Percentiles rank a stretch among this genome's conserved stretches.
Conservation (phyloP, 306 rosid genomes). For the Corylus americana region DNA sequence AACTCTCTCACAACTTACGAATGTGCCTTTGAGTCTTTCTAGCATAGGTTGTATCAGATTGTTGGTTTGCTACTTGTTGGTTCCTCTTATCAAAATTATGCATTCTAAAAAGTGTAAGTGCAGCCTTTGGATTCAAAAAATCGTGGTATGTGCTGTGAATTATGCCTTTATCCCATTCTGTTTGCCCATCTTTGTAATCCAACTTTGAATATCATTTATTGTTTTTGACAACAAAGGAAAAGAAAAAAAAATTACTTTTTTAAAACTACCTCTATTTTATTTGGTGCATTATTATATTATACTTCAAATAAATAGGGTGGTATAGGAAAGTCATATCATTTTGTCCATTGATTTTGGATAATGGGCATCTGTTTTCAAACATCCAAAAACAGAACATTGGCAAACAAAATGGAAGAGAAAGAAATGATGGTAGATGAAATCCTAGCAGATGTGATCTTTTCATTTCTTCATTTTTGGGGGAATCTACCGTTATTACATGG, state of each 20-base stretch:
- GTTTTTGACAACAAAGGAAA: background rate
- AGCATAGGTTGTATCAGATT: conserved; percentile 5
- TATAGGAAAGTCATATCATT: background rate
- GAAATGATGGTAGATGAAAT: conserved; percentile 30
- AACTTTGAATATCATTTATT: background rate
- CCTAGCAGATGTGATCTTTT: conserved; percentile 29
- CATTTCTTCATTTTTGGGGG: no score
- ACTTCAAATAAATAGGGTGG: background rate
- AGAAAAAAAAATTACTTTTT: background rate
- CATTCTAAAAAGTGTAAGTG: conserved; percentile 1
- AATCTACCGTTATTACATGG: conserved; percentile 17
- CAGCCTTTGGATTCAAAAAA: conserved; percentile 23
- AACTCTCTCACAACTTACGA: no score
- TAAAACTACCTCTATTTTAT: background rate
- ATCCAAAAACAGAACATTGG: background rate
- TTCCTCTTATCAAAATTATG: conserved; percentile 21
- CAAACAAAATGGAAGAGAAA: background rate
- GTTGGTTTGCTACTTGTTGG: conserved; percentile 14
- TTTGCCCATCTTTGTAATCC: background rate
- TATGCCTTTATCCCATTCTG: background rate
- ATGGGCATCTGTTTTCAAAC: background rate
- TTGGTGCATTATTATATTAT: background rate
- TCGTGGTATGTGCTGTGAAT: conserved; percentile 27
- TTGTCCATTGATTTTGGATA: background rate
- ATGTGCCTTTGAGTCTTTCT: background rate